Conservation (phyloP, 2,329 filamentous ascomycete genomes). For the Berkeleyomyces basicola region DNA sequence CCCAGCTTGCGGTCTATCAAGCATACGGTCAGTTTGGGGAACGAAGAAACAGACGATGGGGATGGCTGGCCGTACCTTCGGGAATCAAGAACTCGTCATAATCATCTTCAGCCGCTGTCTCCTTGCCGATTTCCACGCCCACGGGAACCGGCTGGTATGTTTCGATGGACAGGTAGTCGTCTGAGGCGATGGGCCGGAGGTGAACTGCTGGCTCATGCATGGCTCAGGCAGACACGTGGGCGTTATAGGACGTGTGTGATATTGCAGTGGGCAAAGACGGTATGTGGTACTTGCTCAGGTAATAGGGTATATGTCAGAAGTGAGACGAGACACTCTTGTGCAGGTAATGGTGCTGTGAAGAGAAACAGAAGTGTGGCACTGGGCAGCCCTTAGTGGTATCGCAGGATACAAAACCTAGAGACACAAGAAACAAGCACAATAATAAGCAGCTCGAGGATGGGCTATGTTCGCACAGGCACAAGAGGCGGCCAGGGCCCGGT, state of each 20-base stretch:
- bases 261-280: background rate
- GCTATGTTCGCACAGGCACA: no score
- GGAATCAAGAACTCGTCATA: constrained; percentile 11
- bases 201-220: background rate
- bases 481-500: no score
- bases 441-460: background rate
- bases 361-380: background rate
- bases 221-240: background rate
- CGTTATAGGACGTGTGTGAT: background rate
- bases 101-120: background rate
- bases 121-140: background rate
- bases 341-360: background rate
- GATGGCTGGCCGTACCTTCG: background rate
- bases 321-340: background rate
- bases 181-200: background rate
- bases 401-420: background rate
- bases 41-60: background rate
- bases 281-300: no score
- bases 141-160: background rate
- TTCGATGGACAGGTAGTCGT: background rate
- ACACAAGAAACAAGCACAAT: background rate
- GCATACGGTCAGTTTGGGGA: background rate
- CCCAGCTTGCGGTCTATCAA: constrained; percentile 8
- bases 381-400: background rate
- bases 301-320: background rate